phyloP scores from a whole-genome alignment of 2,329 filamentous ascomycete species.

The Periconia sp. region DNA sequence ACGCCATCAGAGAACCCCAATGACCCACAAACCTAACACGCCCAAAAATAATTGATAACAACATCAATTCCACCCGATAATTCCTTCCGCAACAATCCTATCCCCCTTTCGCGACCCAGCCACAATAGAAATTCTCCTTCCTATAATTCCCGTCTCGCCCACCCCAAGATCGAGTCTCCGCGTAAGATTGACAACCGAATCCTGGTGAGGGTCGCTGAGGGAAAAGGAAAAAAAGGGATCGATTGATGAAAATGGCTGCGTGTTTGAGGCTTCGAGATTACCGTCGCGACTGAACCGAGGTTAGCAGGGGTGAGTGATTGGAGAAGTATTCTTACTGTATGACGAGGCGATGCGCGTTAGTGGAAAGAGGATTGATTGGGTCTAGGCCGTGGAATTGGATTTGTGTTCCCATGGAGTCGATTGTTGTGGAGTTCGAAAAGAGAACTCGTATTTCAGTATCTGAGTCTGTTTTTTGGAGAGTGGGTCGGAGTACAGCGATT shows the following conservation, averaged over 20 bases:
- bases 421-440: slow-evolving; percentile 25
- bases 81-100: slow-evolving; percentile 30
- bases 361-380: not conserved
- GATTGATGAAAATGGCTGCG: not conserved
- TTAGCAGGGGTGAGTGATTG: not conserved
- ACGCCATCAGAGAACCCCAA: too few relatives aligned
- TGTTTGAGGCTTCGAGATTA: slow-evolving; percentile 23
- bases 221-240: slow-evolving; percentile 31
- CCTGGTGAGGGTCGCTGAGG: slow-evolving; percentile 6
- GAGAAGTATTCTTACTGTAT: slow-evolving; percentile 27
- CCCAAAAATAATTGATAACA: not conserved
- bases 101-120: slow-evolving; percentile 19
- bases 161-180: slow-evolving; percentile 33
- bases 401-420: slow-evolving; percentile 24
- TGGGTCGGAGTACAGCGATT: slow-evolving; percentile 35
- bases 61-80: slow-evolving; percentile 39
- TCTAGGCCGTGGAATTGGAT: slow-evolving; percentile 29
- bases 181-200: slow-evolving; percentile 16
- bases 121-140: slow-evolving; percentile 36
- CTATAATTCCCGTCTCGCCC: slow-evolving; percentile 34
- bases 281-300: slow-evolving; percentile 26
- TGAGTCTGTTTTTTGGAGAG: slow-evolving; percentile 5
- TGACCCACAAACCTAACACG: not conserved
- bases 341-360: slow-evolving; percentile 25
- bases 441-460: slow-evolving; percentile 27